Evolutionary conservation across 352 stramenopile genomes (phyloP), one percentile per base, ranked within the genome.

Genomic region (Phytophthora idaei): DNA sequence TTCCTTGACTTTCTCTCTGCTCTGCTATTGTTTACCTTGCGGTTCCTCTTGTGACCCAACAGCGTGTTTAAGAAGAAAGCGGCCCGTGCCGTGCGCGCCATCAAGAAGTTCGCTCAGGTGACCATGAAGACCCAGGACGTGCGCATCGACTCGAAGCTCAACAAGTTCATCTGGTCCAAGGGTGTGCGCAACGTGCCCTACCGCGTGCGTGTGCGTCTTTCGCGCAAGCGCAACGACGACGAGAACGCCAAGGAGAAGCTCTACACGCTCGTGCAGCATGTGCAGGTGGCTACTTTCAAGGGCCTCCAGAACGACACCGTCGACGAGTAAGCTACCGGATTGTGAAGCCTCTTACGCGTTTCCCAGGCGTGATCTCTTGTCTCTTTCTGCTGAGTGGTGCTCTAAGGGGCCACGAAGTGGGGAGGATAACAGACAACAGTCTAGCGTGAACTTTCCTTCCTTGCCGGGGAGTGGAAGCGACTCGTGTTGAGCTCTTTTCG

Each of bases 191-290:
- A 99, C 81, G 90, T 99, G 64, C 98, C 98, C 41, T 97, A 90
- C 75, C 91, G 97, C 81, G 96, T 99, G 59, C 95, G 98, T 72
- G 97, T 99, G 47, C 90, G 96, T 79, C 90, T 99, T 44, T 97
- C 89, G 63, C 95, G 98, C 87, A 99, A 99, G 93, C 92, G 97
- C 77, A 99, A 99, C 87, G 97, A 99, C 76, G 97, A 99, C 71
- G 97, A 99, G 78, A 97, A 99, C 61, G 97, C 97, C 72, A 97
- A 98, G 64, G 97, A 99, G 86, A 99, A 99, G 87, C 90, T 99
- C 61, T 99, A 99, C 95, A 99, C 97, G 76, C 92, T 99, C 57
- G 97, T 99, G 67, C 93, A 99, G 86, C 89, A 99, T 78, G 96
- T 99, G 61, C 84, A 98, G 77, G 96, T 99, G 66, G 89, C 83